Conservation (phyloP, 768 basidiomycete genomes). For the Neoboletus brunneissimus region DNA sequence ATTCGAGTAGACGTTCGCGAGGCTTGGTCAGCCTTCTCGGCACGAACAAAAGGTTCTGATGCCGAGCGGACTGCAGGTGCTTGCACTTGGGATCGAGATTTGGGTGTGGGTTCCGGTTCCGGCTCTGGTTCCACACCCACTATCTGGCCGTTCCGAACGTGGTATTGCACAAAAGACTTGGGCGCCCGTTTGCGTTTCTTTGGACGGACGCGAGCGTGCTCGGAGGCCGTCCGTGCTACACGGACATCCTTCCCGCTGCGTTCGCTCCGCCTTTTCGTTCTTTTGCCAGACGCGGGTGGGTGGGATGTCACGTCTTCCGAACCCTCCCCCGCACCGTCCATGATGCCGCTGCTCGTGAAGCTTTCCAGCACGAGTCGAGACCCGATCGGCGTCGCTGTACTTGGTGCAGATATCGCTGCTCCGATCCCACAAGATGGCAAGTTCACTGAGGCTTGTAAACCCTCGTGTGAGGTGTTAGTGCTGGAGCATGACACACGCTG, state of each 20-base stretch:
- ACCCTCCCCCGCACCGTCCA: neutral
- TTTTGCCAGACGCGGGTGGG: neutral
- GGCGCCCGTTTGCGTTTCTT: neutral
- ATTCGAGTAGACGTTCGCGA: neutral
- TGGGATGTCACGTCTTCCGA: neutral
- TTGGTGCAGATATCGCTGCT: neutral
- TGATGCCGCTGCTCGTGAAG: neutral
- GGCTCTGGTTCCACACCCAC: slow-evolving; percentile 2
- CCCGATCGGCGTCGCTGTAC: neutral
- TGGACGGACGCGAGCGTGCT: neutral
- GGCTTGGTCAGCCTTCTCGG: neutral
- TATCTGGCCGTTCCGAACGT: slow-evolving; percentile 17
- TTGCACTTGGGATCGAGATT: neutral
- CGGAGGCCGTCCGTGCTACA: neutral
- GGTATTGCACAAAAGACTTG: neutral
- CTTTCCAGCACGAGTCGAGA: neutral
- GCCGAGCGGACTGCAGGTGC: neutral
- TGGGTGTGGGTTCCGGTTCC: neutral
- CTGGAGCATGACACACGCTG: neutral
- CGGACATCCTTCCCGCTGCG: neutral
- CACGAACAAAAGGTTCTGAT: neutral
- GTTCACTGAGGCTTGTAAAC: neutral
- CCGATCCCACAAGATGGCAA: neutral
- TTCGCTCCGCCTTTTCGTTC: neutral
- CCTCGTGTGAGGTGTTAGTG: slow-evolving; percentile 3